Evolutionary conservation across 768 basidiomycete species (phyloP).

Genomic region (Russula brevipes): DNA sequence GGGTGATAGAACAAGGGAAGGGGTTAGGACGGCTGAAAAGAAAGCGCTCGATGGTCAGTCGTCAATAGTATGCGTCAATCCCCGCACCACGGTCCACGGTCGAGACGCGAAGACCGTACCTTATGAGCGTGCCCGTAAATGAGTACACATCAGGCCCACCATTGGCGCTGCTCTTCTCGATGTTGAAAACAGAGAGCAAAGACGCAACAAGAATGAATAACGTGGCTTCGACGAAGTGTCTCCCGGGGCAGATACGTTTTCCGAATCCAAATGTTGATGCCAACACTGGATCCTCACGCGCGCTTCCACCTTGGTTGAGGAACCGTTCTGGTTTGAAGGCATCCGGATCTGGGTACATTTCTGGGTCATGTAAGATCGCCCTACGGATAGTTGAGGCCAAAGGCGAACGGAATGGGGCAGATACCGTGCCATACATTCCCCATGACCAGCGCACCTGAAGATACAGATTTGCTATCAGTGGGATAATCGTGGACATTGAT

Average conservation of each 20-base stretch:
- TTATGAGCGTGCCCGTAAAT: background rate
- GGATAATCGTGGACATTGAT: background rate
- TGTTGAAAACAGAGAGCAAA: conserved; percentile 9
- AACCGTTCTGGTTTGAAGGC: conserved; percentile 27
- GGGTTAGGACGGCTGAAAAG: background rate
- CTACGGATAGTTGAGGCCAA: conserved; percentile 3
- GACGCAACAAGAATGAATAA: conserved; percentile 11
- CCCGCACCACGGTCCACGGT: background rate
- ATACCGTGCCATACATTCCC: conserved; percentile 4
- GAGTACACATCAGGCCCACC: background rate
- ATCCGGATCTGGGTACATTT: conserved; percentile 26
- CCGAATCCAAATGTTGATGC: conserved; percentile 6
- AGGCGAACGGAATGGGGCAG: background rate
- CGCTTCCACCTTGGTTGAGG: conserved; percentile 15
- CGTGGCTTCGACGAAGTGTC: conserved; percentile 13
- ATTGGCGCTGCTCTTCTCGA: background rate
- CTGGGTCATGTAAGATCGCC: conserved; percentile 27
- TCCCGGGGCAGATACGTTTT: conserved; percentile 19
- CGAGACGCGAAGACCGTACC: background rate
- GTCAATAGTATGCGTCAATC: no score
- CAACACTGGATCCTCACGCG: conserved; percentile 13
- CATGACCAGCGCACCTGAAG: background rate
- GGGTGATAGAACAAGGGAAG: conserved; percentile 1
- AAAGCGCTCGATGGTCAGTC: background rate
- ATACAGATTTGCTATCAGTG: background rate